Percentiles rank a stretch among this genome's conserved stretches.
Conservation (phyloP, 352 stramenopile genomes). For the Blastocystis sp. region DNA sequence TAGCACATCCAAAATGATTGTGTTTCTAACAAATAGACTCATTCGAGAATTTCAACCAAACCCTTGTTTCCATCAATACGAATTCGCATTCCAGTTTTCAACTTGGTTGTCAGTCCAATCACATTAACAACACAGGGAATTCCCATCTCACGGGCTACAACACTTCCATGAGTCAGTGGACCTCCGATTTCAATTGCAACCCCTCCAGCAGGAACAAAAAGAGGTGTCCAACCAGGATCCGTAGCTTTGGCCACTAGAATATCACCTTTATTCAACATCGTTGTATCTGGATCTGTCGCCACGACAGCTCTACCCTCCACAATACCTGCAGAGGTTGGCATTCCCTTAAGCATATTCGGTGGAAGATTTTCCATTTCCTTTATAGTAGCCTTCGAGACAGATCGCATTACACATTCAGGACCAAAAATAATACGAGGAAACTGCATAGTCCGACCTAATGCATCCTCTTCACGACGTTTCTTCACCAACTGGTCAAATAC, state of each 20-base stretch:
- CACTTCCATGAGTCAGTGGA: conserved; percentile 63
- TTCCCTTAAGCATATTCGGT: neutral
- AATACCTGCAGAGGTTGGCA: neutral
- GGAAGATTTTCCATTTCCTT: neutral
- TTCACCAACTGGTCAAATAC: neutral
- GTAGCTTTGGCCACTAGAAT: conserved; percentile 60
- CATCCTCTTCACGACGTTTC: neutral
- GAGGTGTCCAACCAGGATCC: conserved; percentile 64
- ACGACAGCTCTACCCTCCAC: conserved; percentile 51
- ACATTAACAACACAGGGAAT: conserved; percentile 63
- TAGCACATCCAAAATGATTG: no score
- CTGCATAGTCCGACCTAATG: no score
- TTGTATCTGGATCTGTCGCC: neutral
- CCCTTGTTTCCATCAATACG: conserved; percentile 63
- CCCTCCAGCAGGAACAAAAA: conserved; percentile 61
- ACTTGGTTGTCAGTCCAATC: conserved; percentile 38
- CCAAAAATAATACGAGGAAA: conserved; percentile 17
- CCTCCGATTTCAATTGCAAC: conserved; percentile 64
- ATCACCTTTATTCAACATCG: conserved; percentile 56
- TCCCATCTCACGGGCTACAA: conserved; percentile 64
- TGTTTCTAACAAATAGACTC: no score
- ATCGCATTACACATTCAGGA: conserved; percentile 10
- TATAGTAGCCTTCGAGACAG: neutral
- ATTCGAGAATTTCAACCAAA: conserved; percentile 64
- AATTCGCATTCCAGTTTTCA: conserved; percentile 62